phyloP scores from a whole-genome alignment of 768 basidiomycete genomes.

The Macrolepiota albuminosa region DNA sequence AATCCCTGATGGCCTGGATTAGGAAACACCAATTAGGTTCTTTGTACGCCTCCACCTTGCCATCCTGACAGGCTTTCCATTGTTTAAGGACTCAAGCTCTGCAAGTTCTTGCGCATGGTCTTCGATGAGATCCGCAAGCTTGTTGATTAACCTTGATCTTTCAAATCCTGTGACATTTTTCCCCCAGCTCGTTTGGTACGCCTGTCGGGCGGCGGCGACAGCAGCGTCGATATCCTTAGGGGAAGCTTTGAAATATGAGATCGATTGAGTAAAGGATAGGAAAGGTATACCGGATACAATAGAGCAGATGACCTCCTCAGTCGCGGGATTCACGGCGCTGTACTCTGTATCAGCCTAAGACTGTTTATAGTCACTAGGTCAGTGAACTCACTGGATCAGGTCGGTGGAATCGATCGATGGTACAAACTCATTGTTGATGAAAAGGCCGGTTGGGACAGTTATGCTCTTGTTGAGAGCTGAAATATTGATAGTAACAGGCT shows the following conservation, averaged over 20 bases:
- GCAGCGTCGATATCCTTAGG: slow-evolving; percentile 77
- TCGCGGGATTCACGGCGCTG: slow-evolving; percentile 79
- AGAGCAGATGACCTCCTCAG: slow-evolving; percentile 66
- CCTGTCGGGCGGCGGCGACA: slow-evolving; percentile 76
- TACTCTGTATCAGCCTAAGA: slow-evolving; percentile 15
- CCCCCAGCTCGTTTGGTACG: slow-evolving; percentile 86
- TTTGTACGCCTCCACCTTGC: slow-evolving; percentile 24
- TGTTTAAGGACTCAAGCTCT: slow-evolving; percentile 83
- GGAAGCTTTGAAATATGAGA: slow-evolving; percentile 40
- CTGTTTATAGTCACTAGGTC: slow-evolving; percentile 15
- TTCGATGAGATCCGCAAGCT: slow-evolving; percentile 88
- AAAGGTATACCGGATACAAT: slow-evolving; percentile 52
- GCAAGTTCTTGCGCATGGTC: slow-evolving; percentile 77
- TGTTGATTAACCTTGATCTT: slow-evolving; percentile 76
- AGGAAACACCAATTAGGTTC: neutral
- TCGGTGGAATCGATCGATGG: slow-evolving; percentile 67
- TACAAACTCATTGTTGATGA: slow-evolving; percentile 89
- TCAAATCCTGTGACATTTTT: slow-evolving; percentile 82
- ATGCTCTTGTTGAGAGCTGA: slow-evolving; percentile 44
- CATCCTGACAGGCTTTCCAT: slow-evolving; percentile 80
- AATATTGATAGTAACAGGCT: slow-evolving; percentile 33
- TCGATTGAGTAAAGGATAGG: neutral
- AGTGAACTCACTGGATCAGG: slow-evolving; percentile 50
- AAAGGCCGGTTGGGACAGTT: slow-evolving; percentile 75
- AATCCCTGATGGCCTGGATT: slow-evolving; percentile 46